A percentile compares a stretch with the other conserved stretches of the same genome.
These are phyloP conservation scores for Tympanopsis confertula DNA, from an alignment of 2,329 filamentous ascomycete species.

Conservation along the genomic window DNA sequence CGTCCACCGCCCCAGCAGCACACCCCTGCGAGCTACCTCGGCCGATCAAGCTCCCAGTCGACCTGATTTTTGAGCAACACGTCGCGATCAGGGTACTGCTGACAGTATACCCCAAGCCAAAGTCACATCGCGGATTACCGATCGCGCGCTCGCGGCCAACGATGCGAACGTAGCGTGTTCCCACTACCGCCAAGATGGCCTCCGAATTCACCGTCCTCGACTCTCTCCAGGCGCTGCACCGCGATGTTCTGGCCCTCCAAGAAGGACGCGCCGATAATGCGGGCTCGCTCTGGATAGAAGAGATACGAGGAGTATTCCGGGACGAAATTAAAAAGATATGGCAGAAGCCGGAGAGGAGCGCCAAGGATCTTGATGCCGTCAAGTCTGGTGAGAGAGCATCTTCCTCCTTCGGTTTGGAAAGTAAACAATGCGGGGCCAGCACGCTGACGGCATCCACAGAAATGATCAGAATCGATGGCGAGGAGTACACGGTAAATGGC, in stretches of 20 bases:
- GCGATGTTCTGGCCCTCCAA: constrained; percentile 68
- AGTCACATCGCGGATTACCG: too few relatives aligned
- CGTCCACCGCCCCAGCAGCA: too few relatives aligned
- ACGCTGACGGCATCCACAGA: constrained; percentile 32
- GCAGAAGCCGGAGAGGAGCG: constrained; percentile 63
- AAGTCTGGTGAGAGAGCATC: constrained; percentile 42
- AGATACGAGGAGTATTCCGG: constrained; percentile 53
- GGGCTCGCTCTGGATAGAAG: constrained; percentile 50
- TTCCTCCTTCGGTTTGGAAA: constrained; percentile 1
- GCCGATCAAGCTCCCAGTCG: too few relatives aligned
- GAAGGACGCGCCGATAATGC: constrained; percentile 46
- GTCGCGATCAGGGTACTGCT: too few relatives aligned
- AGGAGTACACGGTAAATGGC: constrained; percentile 71
- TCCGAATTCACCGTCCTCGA: constrained; percentile 63
- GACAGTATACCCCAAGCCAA: too few relatives aligned
- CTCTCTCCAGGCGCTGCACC: constrained; percentile 72
- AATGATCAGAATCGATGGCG: constrained; percentile 61
- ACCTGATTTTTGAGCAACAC: too few relatives aligned
- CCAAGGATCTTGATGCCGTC: constrained; percentile 62
- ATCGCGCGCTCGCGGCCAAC: too few relatives aligned
- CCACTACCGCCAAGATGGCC: constrained; percentile 38
- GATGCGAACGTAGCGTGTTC: too few relatives aligned
- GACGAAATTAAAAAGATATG: constrained; percentile 61
- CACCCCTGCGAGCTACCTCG: too few relatives aligned
- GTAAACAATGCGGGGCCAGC: neutral